Evolutionary conservation across 345 rosid genomes (phyloP).

Genomic region (Lenwebbia sp.): DNA sequence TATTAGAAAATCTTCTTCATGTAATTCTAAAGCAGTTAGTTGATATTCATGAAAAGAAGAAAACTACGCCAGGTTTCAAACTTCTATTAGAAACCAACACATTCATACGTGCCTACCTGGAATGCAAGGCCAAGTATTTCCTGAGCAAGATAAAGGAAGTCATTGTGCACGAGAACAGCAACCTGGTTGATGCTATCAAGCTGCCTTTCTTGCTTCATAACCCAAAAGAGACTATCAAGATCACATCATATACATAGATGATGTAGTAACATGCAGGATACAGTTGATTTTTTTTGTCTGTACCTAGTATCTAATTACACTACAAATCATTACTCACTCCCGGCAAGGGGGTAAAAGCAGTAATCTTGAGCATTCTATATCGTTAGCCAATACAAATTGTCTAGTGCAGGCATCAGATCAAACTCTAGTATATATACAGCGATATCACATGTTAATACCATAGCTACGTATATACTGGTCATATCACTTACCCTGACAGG

Average conservation of each 20-base stretch:
- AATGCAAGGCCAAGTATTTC: conserved; percentile 90
- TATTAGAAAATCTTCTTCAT: background rate
- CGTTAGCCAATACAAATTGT: background rate
- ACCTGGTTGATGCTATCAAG: conserved; percentile 84
- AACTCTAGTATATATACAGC: background rate
- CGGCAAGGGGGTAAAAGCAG: background rate
- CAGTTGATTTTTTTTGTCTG: background rate
- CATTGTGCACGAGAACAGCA: conserved; percentile 89
- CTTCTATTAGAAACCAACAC: background rate
- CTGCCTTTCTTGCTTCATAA: conserved; percentile 90
- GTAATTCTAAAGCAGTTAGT: background rate
- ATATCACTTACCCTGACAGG: conserved; percentile 82
- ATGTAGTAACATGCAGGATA: background rate
- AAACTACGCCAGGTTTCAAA: background rate
- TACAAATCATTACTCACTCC: background rate
- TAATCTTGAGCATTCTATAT: background rate
- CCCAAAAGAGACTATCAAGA: conserved; percentile 19
- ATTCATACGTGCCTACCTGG: conserved; percentile 44
- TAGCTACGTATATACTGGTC: background rate
- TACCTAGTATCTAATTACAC: background rate
- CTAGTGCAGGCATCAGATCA: background rate
- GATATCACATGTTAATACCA: background rate
- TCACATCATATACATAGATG: background rate
- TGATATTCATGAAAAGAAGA: background rate
- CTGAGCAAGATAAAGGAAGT: conserved; percentile 75